Evolutionary conservation across 2,329 filamentous ascomycete species (phyloP), one percentile per base, ranked within the genome.

Genomic region (Aureobasidium mangrovei): DNA sequence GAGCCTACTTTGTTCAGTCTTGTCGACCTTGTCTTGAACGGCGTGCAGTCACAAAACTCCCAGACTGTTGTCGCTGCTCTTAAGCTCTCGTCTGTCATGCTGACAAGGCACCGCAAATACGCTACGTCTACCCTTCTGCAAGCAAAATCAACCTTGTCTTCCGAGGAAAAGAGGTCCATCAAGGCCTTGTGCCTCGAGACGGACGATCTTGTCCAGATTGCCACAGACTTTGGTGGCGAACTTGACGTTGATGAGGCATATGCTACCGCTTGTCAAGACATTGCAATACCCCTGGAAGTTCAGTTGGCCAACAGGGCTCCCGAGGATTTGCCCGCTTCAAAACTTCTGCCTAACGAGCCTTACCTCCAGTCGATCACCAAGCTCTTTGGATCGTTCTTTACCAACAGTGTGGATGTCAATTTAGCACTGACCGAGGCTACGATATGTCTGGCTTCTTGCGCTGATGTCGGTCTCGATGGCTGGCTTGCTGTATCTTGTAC

Each of bases 1-100:
- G 93, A 91, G 1, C 93, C 93, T 0, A 80, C 89, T 10, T 76
- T 98, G 0, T 98, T 96, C 74, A 97, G 94, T 65, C 74, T 98
- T 7, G 88, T 94, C 27, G 93, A 98, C 70, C 78, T 98, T 9
- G 85, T 95, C 31, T 77, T 94, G 2, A 87, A 90, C 35, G 95
- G 91, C 63, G 75, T 96, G 28, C 80, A 83, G 56, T 97, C 93
- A 0, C 78, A 80, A 42, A 96, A 93, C 63, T 80, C 86, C 51
- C 91, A 96, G 66, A 97, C 93, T 0, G 85, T 95, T 12, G 83
- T 88, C 59, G 88, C 94, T 8, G 95, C 91, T 0, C 75, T 98
- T 43, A 90, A 91, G 61, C 77, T 98, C 5, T 79, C 95, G 12
- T 91, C 89, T 3, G 84, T 89, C 8, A 88, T 98, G 59, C 75